These are phyloP conservation scores for Santalum album DNA, from an alignment of 164 flowering plant genomes.

Conservation along the genomic window DNA sequence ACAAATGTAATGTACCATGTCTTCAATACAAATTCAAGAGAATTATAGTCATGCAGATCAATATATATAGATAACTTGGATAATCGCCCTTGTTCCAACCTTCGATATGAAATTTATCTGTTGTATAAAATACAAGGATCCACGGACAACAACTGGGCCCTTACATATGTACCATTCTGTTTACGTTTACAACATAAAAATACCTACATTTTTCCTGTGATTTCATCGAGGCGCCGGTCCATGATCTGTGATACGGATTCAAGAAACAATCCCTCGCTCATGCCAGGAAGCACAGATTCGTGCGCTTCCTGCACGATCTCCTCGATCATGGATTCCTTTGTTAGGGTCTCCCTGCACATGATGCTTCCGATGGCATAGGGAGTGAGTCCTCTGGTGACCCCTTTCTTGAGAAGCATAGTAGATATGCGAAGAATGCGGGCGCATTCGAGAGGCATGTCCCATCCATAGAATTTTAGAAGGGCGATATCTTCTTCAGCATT, in stretches of 20 bases:
- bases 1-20: no score
- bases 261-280: conserved; percentile 34
- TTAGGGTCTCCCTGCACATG: conserved; percentile 47
- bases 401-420: conserved; percentile 60
- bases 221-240: conserved; percentile 38
- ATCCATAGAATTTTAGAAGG: conserved; percentile 42
- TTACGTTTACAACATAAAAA: neutral
- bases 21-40: no score
- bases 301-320: conserved; percentile 39
- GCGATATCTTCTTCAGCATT: conserved; percentile 55
- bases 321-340: conserved; percentile 37
- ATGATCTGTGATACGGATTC: conserved; percentile 34
- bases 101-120: neutral
- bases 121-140: neutral
- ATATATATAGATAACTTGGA: no score
- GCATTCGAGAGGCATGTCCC: conserved; percentile 35
- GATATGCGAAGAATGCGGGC: conserved; percentile 49
- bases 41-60: no score
- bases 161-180: conserved; percentile 8
- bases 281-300: conserved; percentile 32
- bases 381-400: conserved; percentile 36
- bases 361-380: conserved; percentile 46
- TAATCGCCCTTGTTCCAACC: no score
- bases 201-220: conserved; percentile 7
- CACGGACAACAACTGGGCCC: neutral